These are phyloP conservation scores for Fusarium metavorans DNA, from an alignment of 2,329 filamentous ascomycete genomes.

Conservation along the genomic window DNA sequence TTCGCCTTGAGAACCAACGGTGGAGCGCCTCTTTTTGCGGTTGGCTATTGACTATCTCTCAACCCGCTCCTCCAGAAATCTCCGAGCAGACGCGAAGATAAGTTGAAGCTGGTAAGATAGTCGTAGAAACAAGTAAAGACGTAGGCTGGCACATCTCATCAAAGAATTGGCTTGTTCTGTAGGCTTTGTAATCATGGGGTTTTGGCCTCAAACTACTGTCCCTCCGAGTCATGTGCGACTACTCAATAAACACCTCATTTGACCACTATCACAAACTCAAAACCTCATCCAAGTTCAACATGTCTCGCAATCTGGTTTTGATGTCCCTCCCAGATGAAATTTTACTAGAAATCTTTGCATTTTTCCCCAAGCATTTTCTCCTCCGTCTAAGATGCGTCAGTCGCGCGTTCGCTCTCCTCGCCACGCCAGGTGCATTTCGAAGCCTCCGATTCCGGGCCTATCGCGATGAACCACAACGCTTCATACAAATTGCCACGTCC, in stretches of 20 bases:
- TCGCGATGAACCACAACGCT: not conserved
- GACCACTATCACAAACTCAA: not conserved
- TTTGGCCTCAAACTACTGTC: not conserved
- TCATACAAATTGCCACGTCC: not conserved
- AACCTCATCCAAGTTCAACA: not conserved
- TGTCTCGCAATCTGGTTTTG: not conserved
- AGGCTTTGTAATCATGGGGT: not conserved
- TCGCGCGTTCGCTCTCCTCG: not conserved
- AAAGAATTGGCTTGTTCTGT: not conserved
- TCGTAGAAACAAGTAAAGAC: not conserved
- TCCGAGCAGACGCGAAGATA: not conserved
- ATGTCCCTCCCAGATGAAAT: not conserved
- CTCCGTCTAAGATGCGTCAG: constrained; percentile 1
- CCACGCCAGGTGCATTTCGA: constrained; percentile 2
- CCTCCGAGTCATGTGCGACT: not conserved
- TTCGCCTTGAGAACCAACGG: not conserved
- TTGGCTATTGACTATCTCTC: not conserved
- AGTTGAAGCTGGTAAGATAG: not conserved
- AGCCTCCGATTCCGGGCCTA: constrained; percentile 9
- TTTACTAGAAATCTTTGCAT: not conserved
- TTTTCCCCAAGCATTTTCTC: not conserved
- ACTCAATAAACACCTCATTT: not conserved
- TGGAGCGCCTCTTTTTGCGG: not conserved
- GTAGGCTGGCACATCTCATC: not conserved
- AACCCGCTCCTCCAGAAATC: not conserved